These are phyloP conservation scores for Leccinum olivaceopallidum DNA, from an alignment of 768 basidiomycete species.

Conservation along the genomic window DNA sequence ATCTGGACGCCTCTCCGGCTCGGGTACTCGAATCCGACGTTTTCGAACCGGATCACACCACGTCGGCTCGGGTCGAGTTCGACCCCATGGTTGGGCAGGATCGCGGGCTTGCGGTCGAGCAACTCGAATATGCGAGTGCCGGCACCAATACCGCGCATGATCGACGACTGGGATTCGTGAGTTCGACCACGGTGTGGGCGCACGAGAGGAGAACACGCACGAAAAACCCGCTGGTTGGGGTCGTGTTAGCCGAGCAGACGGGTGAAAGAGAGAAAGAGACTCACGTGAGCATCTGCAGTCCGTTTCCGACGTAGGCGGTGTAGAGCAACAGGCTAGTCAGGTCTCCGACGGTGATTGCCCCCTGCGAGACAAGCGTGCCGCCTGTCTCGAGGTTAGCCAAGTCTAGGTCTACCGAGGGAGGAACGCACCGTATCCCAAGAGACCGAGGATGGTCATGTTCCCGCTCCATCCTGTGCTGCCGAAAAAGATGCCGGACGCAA, in stretches of 20 bases:
- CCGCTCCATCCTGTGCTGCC: constrained; percentile 92
- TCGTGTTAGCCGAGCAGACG: constrained; percentile 2
- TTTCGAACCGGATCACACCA: no score
- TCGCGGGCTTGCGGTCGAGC: constrained; percentile 75
- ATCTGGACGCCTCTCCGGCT: constrained; percentile 80
- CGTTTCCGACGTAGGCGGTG: constrained; percentile 84
- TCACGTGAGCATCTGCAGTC: constrained; percentile 78
- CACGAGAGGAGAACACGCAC: constrained; percentile 26
- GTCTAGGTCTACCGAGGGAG: no score
- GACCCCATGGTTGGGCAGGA: constrained; percentile 64
- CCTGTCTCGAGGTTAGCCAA: constrained; percentile 44
- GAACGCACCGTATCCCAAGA: constrained; percentile 91
- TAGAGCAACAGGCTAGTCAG: constrained; percentile 88
- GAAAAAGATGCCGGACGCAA: constrained; percentile 91
- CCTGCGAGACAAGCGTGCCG: constrained; percentile 85
- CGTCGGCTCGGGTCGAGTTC: constrained; percentile 41
- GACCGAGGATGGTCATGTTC: constrained; percentile 83
- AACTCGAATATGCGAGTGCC: constrained; percentile 94
- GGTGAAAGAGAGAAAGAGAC: constrained; percentile 23
- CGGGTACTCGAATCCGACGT: constrained; percentile 52
- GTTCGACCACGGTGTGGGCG: no score
- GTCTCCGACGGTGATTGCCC: constrained; percentile 89
- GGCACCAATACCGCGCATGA: constrained; percentile 97
- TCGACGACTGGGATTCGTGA: constrained; percentile 59
- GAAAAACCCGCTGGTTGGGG: constrained; percentile 37